These are phyloP conservation scores for Calocera viscosa DNA, from an alignment of 768 basidiomycete species.

Conservation along the genomic window DNA sequence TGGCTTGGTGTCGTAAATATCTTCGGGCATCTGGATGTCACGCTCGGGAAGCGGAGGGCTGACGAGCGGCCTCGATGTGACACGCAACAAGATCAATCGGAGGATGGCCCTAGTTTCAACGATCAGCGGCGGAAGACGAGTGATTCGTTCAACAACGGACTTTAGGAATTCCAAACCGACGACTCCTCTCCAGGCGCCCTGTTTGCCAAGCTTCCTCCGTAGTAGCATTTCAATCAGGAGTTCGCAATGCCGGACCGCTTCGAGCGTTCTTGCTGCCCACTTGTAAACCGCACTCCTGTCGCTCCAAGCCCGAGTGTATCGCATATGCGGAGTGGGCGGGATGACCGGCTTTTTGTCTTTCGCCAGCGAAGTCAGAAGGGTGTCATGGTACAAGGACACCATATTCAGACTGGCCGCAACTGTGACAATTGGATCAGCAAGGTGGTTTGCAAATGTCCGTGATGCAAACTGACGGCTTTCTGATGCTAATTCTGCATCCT, in stretches of 20 bases:
- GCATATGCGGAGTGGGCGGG: slow-evolving; percentile 63
- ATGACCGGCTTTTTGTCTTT: slow-evolving; percentile 64
- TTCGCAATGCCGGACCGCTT: slow-evolving; percentile 67
- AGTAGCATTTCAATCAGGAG: slow-evolving; percentile 84
- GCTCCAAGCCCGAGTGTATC: slow-evolving; percentile 82
- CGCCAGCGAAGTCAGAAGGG: slow-evolving; percentile 59
- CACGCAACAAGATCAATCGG: slow-evolving; percentile 55
- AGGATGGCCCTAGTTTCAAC: slow-evolving; percentile 48
- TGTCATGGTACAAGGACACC: slow-evolving; percentile 89
- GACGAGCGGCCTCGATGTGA: slow-evolving; percentile 65
- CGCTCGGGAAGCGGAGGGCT: slow-evolving; percentile 74
- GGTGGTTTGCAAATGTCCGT: neutral
- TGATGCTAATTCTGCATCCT: slow-evolving; percentile 90
- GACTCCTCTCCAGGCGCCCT: slow-evolving; percentile 61
- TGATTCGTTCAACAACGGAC: slow-evolving; percentile 36
- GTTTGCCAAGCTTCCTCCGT: slow-evolving; percentile 52
- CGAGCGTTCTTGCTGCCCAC: slow-evolving; percentile 62
- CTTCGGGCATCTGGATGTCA: slow-evolving; percentile 36
- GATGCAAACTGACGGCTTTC: slow-evolving; percentile 65
- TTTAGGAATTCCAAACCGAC: slow-evolving; percentile 72
- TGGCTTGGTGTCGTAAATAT: slow-evolving; percentile 41
- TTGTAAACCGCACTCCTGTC: slow-evolving; percentile 59
- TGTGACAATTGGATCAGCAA: slow-evolving; percentile 25
- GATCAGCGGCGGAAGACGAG: slow-evolving; percentile 10
- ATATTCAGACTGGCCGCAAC: slow-evolving; percentile 81